Base-by-base conservation (phyloP, 2,329 filamentous ascomycete genomes). In the Fusarium graminum region DNA sequence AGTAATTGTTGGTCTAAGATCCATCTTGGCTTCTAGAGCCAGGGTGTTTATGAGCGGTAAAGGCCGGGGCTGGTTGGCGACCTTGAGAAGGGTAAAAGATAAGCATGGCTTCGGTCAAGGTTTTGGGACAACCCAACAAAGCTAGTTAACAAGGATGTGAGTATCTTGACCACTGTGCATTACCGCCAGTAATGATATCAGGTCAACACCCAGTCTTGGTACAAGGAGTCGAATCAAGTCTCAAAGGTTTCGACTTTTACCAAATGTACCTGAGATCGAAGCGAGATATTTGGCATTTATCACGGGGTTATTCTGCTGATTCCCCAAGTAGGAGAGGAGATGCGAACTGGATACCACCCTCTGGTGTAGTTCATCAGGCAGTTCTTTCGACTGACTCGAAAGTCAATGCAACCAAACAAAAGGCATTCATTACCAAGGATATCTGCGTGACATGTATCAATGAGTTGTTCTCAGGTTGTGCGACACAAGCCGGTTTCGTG, bases 391-490 rank as follows among this genome's bases (percentile, higher is more conserved):
- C 44, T 53, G 51, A 56, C 52, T 39, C 50, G 34, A 39, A 19
- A 42, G 28, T 42, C 26, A 55, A 47, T 62, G 59, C 42, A 38
- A 11, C 41, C 25, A 11, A 38, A 19, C 22, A 56, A 30, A 22
- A 53, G 52, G 52, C 25, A 17, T 58, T 32, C 25, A 17, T 58
- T 32, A 56, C 42, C 22, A 42, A 36, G 25, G 51, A 68, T 57
- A 39, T 45, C 17, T n/a, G 29, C 17, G 44, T 59, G 36, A 42
- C 58, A 63, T 63, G 68, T 57, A 60, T 72, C 38, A 67, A 62
- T 72, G 68, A 71, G 58, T 70, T 65, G 68, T 64, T 62, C 55
- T 38, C 45, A 49, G 28, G 56, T 41, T 55, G 68, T 71, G 65
- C 58, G 55, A 72, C 70, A 50, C 52, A 57, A 47, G 50, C 42